Base-by-base conservation (phyloP, 305 asterid genomes). In the Solanum chacoense region DNA sequence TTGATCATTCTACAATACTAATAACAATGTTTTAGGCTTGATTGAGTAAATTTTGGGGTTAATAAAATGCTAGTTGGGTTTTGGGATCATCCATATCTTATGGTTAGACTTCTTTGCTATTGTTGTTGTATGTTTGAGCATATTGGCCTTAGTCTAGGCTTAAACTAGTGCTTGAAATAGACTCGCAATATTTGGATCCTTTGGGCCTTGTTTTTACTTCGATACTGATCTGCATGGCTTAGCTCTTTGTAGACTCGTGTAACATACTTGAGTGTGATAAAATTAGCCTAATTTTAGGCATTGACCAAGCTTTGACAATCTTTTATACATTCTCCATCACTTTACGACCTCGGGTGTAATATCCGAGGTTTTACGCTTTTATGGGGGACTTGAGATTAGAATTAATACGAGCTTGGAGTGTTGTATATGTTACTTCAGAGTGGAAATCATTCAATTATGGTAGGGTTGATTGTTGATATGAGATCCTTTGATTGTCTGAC, bases 221-320 rank as follows among this genome's bases (percentile, higher is more conserved):
- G 65, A 55, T 4, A 7, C 1, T 0, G 10, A 55, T 55, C 0
- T 18, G 2, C 0, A 55, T 18, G 65, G 2, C 2, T 16, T 18
- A 55, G 65, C n/a, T 18, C n/a, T 0, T 3, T 18, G 0, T 55
- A 55, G 4, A 55, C 10, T 55, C 0, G 2, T 55, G 65, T 55
- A 18, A 7, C n/a, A 55, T 16, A 55, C 10, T 55, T 55, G n/a
- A 55, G 65, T 55, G n/a, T 55, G 4, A 55, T 55, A 16, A 8
- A 16, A 55, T 18, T 10, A 55, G 65, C 65, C 65, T 16, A 6
- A 16, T 1, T 55, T 18, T 55, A 18, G 65, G 65, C 2, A 1
- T 55, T 55, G 4, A 55, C 65, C n/a, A 16, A 6, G n/a, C 0
- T 50, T 50, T 50, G n/a, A 50, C n/a, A 0, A 3, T 18, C n/a